Evolutionary conservation across 129 eudicot genomes (phyloP).

Genomic region (Lactuca saligna): DNA sequence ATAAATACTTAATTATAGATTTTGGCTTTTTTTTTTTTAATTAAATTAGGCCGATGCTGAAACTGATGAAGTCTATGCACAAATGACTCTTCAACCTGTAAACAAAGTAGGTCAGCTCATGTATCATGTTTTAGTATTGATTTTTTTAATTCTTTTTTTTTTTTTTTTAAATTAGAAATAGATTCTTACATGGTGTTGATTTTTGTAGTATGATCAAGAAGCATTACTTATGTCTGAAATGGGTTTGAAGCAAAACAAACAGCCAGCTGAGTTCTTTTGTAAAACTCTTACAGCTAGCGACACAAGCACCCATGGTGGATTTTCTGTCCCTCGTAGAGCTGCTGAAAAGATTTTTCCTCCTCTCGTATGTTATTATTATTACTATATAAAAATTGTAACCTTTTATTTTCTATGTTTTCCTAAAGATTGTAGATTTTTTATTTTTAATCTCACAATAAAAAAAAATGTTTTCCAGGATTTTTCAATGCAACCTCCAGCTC

Average conservation of each 20-base stretch:
- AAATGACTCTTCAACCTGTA: constrained; percentile 98
- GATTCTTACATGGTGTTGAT: not conserved
- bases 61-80: constrained; percentile 97
- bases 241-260: constrained; percentile 88
- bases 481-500: constrained; percentile 96
- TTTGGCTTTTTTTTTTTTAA: not conserved
- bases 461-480: constrained; percentile 54
- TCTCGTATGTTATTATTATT: constrained; percentile 42
- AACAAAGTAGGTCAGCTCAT: constrained; percentile 57
- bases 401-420: no score
- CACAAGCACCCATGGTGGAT: constrained; percentile 98
- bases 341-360: constrained; percentile 98
- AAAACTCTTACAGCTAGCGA: constrained; percentile 96
- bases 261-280: constrained; percentile 91
- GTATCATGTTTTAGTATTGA: not conserved
- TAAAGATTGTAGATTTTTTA: no score
- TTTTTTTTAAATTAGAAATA: no score
- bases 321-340: constrained; percentile 96
- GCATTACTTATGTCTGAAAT: constrained; percentile 83
- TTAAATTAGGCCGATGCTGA: constrained; percentile 78
- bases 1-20: not conserved
- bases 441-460: not conserved
- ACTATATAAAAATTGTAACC: no score
- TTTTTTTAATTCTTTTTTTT: no score
- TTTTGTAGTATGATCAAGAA: constrained; percentile 77